A percentile compares a stretch with the other conserved stretches of the same genome.
phyloP scores from a whole-genome alignment of 495 filamentous ascomycete species.

The Parathielavia appendiculata region DNA sequence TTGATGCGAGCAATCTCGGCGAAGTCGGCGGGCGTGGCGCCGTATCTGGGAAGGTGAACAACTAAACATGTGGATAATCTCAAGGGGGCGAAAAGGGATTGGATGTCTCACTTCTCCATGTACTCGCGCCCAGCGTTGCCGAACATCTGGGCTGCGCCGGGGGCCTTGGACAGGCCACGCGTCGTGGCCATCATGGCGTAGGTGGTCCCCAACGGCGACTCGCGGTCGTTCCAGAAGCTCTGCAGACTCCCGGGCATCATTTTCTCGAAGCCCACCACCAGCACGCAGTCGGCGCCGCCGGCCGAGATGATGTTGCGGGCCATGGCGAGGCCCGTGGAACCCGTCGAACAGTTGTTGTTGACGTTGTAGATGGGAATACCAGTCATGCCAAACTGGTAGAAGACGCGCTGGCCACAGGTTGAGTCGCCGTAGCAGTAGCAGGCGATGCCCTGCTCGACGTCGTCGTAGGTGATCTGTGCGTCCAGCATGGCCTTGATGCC shows the following conservation, averaged over 20 bases:
- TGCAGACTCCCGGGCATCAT: constrained; percentile 89
- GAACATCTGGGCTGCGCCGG: constrained; percentile 87
- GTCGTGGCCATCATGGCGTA: constrained; percentile 76
- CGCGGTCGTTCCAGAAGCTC: constrained; percentile 72
- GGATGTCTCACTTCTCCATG: constrained; percentile 71
- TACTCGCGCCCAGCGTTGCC: constrained; percentile 94
- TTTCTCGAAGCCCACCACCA: constrained; percentile 96
- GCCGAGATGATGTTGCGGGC: constrained; percentile 73
- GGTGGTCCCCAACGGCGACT: constrained; percentile 67
- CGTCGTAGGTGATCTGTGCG: constrained; percentile 92
- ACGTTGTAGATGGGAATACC: constrained; percentile 94
- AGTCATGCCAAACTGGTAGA: constrained; percentile 98
- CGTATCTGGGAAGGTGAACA: constrained; percentile 51
- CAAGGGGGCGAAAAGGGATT: neutral
- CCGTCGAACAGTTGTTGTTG: constrained; percentile 98
- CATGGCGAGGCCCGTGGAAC: constrained; percentile 81
- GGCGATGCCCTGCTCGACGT: constrained; percentile 91
- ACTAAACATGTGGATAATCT: neutral
- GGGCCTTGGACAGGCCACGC: constrained; percentile 70
- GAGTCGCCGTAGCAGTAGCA: constrained; percentile 97
- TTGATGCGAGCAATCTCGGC: constrained; percentile 94
- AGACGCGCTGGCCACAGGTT: constrained; percentile 92
- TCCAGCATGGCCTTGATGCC: constrained; percentile 94
- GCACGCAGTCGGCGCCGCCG: constrained; percentile 75
- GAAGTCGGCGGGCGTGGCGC: constrained; percentile 81